A percentile compares a stretch with the other conserved stretches of the same genome.
Evolutionary conservation across 2,329 filamentous ascomycete genomes (phyloP).

Genomic region (Clonostachys chloroleuca): DNA sequence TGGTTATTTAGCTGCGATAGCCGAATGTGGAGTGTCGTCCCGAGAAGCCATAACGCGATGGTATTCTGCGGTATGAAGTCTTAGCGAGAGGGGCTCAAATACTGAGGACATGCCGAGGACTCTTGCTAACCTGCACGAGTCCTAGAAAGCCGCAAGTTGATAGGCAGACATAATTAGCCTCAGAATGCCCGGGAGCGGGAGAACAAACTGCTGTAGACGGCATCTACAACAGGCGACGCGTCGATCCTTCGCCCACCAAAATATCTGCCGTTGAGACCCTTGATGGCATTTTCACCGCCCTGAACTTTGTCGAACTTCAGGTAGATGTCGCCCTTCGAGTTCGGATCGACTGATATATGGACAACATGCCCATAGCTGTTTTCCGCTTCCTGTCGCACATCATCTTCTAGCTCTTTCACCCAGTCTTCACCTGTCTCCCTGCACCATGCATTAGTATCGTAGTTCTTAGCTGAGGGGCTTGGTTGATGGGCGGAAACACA

Average conservation of each 20-base stretch:
- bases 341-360: constrained; percentile 91
- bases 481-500: constrained; percentile 46
- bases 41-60: no score
- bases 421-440: constrained; percentile 85
- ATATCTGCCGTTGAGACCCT: constrained; percentile 93
- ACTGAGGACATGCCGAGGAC: no score
- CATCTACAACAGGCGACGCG: constrained; percentile 93
- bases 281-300: constrained; percentile 95
- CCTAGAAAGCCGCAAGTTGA: constrained; percentile 39
- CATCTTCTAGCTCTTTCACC: constrained; percentile 91
- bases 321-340: constrained; percentile 94
- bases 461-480: constrained; percentile 20
- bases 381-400: constrained; percentile 90
- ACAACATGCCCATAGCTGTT: constrained; percentile 95
- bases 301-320: constrained; percentile 96
- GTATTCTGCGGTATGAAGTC: no score
- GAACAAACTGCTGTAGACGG: constrained; percentile 97
- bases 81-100: no score
- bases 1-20: no score
- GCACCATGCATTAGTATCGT: constrained; percentile 4
- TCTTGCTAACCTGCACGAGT: constrained; percentile 27
- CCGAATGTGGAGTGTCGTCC: no score
- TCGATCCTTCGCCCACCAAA: constrained; percentile 93
- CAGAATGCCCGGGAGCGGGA: constrained; percentile 79
- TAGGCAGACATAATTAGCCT: constrained; percentile 55